Conservation (phyloP, 1,139 yeast species). For the Debaryomyces subglobosus region DNA sequence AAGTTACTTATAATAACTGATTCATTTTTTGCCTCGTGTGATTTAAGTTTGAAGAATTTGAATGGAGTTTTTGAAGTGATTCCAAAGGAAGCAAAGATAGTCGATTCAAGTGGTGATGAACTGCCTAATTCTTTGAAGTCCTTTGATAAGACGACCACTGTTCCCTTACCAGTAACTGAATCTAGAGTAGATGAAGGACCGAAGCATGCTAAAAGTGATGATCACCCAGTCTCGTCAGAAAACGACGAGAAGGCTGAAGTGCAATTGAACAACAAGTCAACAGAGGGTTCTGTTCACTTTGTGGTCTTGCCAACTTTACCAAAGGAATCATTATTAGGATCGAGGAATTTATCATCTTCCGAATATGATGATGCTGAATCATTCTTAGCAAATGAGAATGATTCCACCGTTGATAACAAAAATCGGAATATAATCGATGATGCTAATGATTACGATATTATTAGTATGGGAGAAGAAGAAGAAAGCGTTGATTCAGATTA, state of each 20-base stretch:
- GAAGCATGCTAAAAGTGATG: conserved; percentile 1
- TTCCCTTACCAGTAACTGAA: conserved; percentile 13
- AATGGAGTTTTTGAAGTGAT: conserved; percentile 22
- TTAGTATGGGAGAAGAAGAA: conserved; percentile 33
- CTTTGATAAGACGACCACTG: not conserved
- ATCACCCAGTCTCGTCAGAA: not conserved
- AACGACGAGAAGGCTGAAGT: conserved; percentile 1
- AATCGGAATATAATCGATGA: conserved; percentile 13
- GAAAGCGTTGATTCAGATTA: conserved; percentile 37
- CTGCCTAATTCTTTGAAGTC: not conserved
- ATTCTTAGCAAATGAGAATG: conserved; percentile 9
- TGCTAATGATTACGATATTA: conserved; percentile 37
- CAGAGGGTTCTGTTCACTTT: conserved; percentile 29
- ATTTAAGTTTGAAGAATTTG: conserved; percentile 31
- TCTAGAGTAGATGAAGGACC: conserved; percentile 10
- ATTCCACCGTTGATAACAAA: not conserved
- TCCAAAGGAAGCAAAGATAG: not conserved
- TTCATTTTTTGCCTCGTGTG: conserved; percentile 24
- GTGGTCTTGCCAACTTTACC: conserved; percentile 42
- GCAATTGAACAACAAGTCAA: not conserved
- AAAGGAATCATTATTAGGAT: conserved; percentile 25
- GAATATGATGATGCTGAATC: conserved; percentile 29
- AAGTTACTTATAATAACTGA: conserved; percentile 30
- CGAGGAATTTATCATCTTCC: conserved; percentile 18
- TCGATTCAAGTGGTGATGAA: not conserved